Percentiles rank a stretch among this genome's conserved stretches.
These are phyloP conservation scores for Chaetomiaceae sp. DNA, from an alignment of 2,329 filamentous ascomycete species.

Conservation along the genomic window DNA sequence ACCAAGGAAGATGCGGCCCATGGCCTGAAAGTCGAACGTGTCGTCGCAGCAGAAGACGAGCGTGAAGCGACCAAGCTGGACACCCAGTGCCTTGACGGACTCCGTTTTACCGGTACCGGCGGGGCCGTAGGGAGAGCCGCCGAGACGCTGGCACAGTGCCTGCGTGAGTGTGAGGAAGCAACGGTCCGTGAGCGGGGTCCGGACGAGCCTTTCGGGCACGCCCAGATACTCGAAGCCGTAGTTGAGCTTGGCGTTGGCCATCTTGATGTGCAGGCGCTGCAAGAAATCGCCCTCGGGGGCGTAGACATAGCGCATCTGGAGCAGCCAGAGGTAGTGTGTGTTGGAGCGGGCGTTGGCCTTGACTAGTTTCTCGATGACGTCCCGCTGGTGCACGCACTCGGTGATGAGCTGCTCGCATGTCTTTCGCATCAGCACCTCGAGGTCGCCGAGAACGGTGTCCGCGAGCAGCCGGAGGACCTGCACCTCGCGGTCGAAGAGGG, in stretches of 20 bases:
- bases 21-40: constrained; percentile 98
- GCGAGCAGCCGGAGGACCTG: constrained; percentile 81
- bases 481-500: constrained; percentile 75
- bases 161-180: constrained; percentile 98
- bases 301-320: constrained; percentile 97
- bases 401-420: constrained; percentile 99
- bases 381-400: constrained; percentile 95
- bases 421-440: constrained; percentile 81
- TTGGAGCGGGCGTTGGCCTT: constrained; percentile 66
- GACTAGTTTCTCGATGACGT: constrained; percentile 82
- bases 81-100: constrained; percentile 94
- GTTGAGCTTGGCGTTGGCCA: constrained; percentile 91
- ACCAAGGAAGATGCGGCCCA: constrained; percentile 98
- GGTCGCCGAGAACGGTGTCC: constrained; percentile 80
- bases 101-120: constrained; percentile 98
- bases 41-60: constrained; percentile 99
- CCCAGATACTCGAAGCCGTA: constrained; percentile 99
- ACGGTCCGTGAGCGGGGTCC: constrained; percentile 92
- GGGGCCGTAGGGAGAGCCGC: constrained; percentile 94
- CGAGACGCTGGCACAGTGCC: constrained; percentile 87
- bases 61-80: constrained; percentile 94
- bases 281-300: constrained; percentile 71
- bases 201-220: constrained; percentile 90
- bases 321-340: constrained; percentile 83
- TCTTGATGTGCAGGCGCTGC: constrained; percentile 80